phyloP scores from a whole-genome alignment of 1,284 basidiomycete genomes.

The Abortiporus biennis region DNA sequence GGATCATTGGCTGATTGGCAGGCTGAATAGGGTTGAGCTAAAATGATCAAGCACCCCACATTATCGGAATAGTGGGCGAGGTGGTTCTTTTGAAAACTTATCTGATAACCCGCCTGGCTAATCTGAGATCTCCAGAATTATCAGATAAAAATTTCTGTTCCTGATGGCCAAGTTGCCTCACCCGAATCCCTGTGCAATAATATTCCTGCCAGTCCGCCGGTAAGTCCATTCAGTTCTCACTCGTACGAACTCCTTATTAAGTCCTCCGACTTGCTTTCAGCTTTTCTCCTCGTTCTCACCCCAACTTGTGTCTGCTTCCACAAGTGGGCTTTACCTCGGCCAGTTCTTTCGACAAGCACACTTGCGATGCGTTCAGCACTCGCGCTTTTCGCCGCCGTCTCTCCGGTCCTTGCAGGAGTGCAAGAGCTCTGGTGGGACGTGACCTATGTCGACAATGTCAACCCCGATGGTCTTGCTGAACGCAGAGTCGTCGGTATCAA shows the following conservation, averaged over 20 bases:
- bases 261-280: constrained; percentile 3
- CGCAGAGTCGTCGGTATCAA: constrained; percentile 85
- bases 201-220: no score
- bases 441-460: constrained; percentile 63
- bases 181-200: neutral
- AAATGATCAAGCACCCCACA: no score
- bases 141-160: constrained; percentile 7
- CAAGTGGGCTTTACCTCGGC: neutral
- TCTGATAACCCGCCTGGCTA: no score
- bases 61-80: no score
- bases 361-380: constrained; percentile 22
- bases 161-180: neutral
- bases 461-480: constrained; percentile 70
- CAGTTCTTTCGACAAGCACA: constrained; percentile 1
- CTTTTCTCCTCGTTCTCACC: neutral
- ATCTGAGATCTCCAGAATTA: constrained; percentile 5
- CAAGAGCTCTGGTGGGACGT: constrained; percentile 80
- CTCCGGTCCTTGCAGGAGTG: constrained; percentile 45
- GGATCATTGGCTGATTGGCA: no score
- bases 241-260: neutral
- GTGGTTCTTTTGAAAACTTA: no score
- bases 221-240: no score
- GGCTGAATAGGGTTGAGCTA: no score
- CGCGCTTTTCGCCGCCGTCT: constrained; percentile 23
- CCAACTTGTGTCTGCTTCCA: neutral